These are phyloP conservation scores for Magnaporthiopsis poae DNA, from an alignment of 2,329 filamentous ascomycete genomes.

Conservation along the genomic window DNA sequence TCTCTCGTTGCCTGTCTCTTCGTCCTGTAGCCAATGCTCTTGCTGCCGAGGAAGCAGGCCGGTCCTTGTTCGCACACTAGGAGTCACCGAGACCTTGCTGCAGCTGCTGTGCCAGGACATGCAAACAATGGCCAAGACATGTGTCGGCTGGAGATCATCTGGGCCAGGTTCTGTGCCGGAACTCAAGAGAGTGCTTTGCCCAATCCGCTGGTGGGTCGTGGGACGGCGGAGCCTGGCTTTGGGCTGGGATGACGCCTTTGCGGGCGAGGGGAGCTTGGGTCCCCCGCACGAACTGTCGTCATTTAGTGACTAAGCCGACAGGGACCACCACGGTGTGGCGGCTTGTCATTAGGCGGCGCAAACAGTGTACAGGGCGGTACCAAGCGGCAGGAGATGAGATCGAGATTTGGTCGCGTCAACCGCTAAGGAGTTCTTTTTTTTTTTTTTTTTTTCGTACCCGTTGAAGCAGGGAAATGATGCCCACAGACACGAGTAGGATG, in stretches of 20 bases:
- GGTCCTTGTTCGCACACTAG: neutral
- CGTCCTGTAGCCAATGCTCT: neutral
- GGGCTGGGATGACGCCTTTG: neutral
- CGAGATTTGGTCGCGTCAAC: neutral
- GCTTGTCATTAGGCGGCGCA: neutral
- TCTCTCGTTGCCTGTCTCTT: no score
- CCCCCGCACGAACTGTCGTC: neutral
- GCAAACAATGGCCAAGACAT: neutral
- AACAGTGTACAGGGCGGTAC: neutral
- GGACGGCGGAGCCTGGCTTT: no score
- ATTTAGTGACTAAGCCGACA: neutral
- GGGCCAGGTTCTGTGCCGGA: neutral
- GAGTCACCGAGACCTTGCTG: neutral
- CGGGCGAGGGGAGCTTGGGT: neutral
- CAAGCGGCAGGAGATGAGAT: neutral
- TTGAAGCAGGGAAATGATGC: neutral
- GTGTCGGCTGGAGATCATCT: neutral
- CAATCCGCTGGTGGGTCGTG: neutral
- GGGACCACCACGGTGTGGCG: neutral
- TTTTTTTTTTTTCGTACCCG: no score
- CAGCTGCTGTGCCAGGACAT: neutral
- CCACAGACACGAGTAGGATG: neutral
- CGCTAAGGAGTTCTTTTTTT: neutral
- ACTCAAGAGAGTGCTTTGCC: neutral
- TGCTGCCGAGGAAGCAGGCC: neutral